phyloP scores from a whole-genome alignment of 352 stramenopile genomes.

The Phytophthora ohioensis region DNA sequence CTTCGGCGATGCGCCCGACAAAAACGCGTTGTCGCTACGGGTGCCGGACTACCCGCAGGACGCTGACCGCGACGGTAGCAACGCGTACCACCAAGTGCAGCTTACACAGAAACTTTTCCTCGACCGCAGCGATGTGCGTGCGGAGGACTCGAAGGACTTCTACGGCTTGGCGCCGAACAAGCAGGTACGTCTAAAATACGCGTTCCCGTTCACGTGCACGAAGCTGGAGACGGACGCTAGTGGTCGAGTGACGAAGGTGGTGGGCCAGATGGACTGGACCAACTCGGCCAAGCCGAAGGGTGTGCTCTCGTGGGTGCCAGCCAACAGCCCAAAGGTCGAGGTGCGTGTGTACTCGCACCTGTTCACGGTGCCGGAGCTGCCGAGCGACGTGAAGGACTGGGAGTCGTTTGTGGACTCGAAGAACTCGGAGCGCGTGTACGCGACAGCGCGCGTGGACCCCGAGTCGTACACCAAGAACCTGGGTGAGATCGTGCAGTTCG shows the following conservation, averaged over 20 bases:
- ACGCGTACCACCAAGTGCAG: conserved; percentile 65
- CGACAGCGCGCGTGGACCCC: conserved; percentile 91
- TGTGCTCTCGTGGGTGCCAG: conserved; percentile 97
- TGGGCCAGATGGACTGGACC: conserved; percentile 73
- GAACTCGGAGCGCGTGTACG: conserved; percentile 85
- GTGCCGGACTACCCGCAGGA: conserved; percentile 86
- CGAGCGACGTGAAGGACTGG: conserved; percentile 74
- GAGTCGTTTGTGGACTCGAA: conserved; percentile 87
- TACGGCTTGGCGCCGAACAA: conserved; percentile 96
- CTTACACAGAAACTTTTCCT: conserved; percentile 75
- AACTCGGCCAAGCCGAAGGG: conserved; percentile 93
- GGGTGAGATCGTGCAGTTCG: conserved; percentile 95
- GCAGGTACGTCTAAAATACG: conserved; percentile 97
- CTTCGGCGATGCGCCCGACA: conserved; percentile 52
- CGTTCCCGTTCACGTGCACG: conserved; percentile 93
- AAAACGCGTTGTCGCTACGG: conserved; percentile 51
- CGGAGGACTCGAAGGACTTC: conserved; percentile 87
- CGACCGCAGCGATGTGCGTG: conserved; percentile 77
- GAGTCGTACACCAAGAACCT: conserved; percentile 67
- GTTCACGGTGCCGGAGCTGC: conserved; percentile 93
- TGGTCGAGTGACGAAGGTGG: conserved; percentile 64
- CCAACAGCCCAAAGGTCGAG: conserved; percentile 82
- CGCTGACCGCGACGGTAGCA: conserved; percentile 56
- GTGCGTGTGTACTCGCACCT: conserved; percentile 97
- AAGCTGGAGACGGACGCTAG: conserved; percentile 82